A percentile compares a stretch with the other conserved stretches of the same genome.
phyloP scores from a whole-genome alignment of 2,329 filamentous ascomycete species.

The Fusarium vanettenii region DNA sequence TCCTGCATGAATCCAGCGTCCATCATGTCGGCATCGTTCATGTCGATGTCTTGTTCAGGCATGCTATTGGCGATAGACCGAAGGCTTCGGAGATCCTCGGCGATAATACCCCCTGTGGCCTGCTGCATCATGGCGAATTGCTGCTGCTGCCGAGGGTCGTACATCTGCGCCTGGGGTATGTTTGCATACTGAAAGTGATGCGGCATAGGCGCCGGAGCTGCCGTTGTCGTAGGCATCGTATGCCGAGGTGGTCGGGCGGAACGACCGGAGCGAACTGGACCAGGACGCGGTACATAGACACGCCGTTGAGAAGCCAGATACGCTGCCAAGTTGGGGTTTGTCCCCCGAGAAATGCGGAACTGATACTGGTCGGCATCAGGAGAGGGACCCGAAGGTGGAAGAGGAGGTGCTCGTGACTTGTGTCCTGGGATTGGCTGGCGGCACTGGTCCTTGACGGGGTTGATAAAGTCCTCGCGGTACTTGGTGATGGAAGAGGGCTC shows the following conservation, averaged over 20 bases:
- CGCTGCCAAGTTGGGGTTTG: constrained; percentile 50
- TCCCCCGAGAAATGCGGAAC: constrained; percentile 52
- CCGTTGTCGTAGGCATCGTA: constrained; percentile 29
- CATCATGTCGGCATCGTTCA: constrained; percentile 50
- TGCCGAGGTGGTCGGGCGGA: constrained; percentile 45
- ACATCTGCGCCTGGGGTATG: constrained; percentile 40
- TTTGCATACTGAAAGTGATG: constrained; percentile 41
- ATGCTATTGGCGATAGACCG: constrained; percentile 46
- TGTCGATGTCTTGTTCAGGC: constrained; percentile 50
- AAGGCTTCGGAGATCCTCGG: constrained; percentile 51
- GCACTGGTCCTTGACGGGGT: constrained; percentile 51
- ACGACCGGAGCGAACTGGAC: constrained; percentile 45
- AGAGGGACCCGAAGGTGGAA: constrained; percentile 39
- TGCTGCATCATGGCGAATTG: constrained; percentile 47
- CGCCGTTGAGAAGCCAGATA: constrained; percentile 52
- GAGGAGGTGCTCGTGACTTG: constrained; percentile 39
- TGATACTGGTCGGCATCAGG: constrained; percentile 48
- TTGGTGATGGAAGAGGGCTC: constrained; percentile 43
- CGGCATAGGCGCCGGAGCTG: constrained; percentile 28
- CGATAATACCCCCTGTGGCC: constrained; percentile 49
- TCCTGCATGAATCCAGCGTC: constrained; percentile 41
- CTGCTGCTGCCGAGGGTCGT: constrained; percentile 45
- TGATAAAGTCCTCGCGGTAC: constrained; percentile 50
- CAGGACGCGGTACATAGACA: constrained; percentile 44
- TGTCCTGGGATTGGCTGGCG: constrained; percentile 51